Percentiles rank a stretch among this genome's conserved stretches.
phyloP scores from a whole-genome alignment of 2,329 filamentous ascomycete species.

The Gyromitra esculenta region DNA sequence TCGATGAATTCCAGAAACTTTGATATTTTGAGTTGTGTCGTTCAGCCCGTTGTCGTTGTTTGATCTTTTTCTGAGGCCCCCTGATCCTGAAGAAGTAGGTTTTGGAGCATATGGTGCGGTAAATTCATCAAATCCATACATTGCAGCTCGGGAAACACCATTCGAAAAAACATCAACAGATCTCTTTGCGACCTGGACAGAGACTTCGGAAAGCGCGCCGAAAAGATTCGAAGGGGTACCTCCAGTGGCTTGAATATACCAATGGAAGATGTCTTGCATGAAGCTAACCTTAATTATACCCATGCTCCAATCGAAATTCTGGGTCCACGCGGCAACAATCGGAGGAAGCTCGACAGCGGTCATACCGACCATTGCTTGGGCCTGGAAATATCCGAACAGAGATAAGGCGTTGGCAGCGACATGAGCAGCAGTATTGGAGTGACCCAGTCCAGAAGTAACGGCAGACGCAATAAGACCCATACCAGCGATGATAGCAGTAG shows the following conservation, averaged over 20 bases:
- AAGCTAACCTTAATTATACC: slow-evolving; percentile 90
- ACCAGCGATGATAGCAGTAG: slow-evolving; percentile 85
- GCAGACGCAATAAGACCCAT: slow-evolving; percentile 85
- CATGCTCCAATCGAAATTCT: slow-evolving; percentile 99
- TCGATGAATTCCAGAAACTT: slow-evolving; percentile 84
- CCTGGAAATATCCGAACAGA: slow-evolving; percentile 94
- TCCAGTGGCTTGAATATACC: slow-evolving; percentile 94
- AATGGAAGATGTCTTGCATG: slow-evolving; percentile 87
- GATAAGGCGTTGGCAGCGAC: slow-evolving; percentile 92
- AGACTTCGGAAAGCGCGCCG: slow-evolving; percentile 63
- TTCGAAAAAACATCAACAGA: slow-evolving; percentile 57
- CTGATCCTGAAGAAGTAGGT: not conserved
- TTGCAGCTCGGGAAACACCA: slow-evolving; percentile 63
- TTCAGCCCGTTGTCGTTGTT: slow-evolving; percentile 66
- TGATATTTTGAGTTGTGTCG: slow-evolving; percentile 60
- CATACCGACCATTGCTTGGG: slow-evolving; percentile 89
- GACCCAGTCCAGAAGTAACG: slow-evolving; percentile 86
- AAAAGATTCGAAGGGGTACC: slow-evolving; percentile 83
- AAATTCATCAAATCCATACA: slow-evolving; percentile 51
- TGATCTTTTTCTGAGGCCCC: slow-evolving; percentile 57
- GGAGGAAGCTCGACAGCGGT: slow-evolving; percentile 83
- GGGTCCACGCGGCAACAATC: slow-evolving; percentile 90
- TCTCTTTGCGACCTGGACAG: slow-evolving; percentile 54
- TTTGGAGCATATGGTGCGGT: slow-evolving; percentile 2
- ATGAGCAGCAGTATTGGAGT: slow-evolving; percentile 93